phyloP scores from a whole-genome alignment of 2,329 filamentous ascomycete genomes.

The Colletotrichum higginsianum region DNA sequence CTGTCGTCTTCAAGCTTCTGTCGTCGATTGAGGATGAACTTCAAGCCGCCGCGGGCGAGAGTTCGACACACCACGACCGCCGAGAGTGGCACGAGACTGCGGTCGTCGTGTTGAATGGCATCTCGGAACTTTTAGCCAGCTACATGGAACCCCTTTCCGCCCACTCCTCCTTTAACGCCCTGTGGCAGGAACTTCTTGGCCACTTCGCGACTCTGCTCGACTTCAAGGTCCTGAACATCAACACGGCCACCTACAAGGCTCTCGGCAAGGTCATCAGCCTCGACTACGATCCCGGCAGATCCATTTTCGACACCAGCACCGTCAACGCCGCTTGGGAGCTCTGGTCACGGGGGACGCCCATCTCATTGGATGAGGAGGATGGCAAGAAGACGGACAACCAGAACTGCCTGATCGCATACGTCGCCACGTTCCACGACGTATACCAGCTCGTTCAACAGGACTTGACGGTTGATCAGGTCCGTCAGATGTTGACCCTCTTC shows the following conservation, averaged over 20 bases:
- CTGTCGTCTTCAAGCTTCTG: slow-evolving; percentile 84
- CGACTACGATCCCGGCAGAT: slow-evolving; percentile 64
- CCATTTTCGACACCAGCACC: slow-evolving; percentile 66
- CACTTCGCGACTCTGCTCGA: slow-evolving; percentile 77
- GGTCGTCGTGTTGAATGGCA: slow-evolving; percentile 80
- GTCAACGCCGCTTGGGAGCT: slow-evolving; percentile 77
- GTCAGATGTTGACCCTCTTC: slow-evolving; percentile 79
- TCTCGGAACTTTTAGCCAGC: slow-evolving; percentile 80
- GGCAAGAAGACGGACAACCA: slow-evolving; percentile 76
- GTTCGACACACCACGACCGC: slow-evolving; percentile 51
- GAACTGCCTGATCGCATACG: slow-evolving; percentile 87
- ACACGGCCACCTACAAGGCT: slow-evolving; percentile 79
- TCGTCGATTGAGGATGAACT: slow-evolving; percentile 76
- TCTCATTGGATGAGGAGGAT: slow-evolving; percentile 52
- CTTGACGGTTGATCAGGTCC: slow-evolving; percentile 74
- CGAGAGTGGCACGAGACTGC: slow-evolving; percentile 82
- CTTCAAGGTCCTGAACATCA: slow-evolving; percentile 77
- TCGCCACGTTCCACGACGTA: slow-evolving; percentile 81
- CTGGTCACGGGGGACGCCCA: slow-evolving; percentile 78
- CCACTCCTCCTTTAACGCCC: slow-evolving; percentile 75
- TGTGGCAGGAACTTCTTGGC: slow-evolving; percentile 82
- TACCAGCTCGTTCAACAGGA: slow-evolving; percentile 80
- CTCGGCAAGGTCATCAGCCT: slow-evolving; percentile 72
- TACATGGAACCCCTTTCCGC: slow-evolving; percentile 81
- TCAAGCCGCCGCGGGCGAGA: slow-evolving; percentile 55